Conservation (phyloP, 106 monocot species). For the Platanthera guangdongensis region DNA sequence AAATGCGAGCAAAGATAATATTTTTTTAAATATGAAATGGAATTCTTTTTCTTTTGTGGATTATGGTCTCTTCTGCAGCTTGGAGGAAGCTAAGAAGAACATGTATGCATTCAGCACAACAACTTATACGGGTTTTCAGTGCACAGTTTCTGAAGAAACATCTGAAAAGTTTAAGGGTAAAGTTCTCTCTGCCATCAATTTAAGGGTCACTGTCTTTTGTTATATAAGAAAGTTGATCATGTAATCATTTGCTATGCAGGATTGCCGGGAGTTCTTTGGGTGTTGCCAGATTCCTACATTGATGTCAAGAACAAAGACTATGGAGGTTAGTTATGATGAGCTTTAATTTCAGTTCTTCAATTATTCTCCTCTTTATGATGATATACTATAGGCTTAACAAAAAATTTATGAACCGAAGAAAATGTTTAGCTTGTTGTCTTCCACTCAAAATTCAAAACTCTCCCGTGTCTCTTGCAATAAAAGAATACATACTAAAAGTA, state of each 20-base stretch:
- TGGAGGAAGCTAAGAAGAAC: constrained; percentile 98
- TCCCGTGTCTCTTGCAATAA: neutral
- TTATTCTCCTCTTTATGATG: no score
- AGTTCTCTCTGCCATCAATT: neutral
- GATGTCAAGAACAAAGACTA: constrained; percentile 22
- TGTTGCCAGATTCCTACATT: constrained; percentile 95
- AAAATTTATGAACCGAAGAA: neutral
- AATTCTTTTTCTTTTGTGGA: neutral
- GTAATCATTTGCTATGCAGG: constrained; percentile 30
- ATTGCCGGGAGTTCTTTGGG: constrained; percentile 96
- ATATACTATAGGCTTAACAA: no score
- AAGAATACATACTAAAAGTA: neutral
- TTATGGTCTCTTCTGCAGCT: constrained; percentile 31
- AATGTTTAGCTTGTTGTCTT: no score
- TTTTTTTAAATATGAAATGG: neutral
- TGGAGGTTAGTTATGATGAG: no score
- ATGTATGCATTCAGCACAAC: constrained; percentile 99
- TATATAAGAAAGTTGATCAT: neutral
- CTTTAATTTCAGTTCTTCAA: no score
- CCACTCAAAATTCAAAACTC: neutral
- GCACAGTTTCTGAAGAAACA: constrained; percentile 84
- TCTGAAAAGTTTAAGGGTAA: constrained; percentile 96
- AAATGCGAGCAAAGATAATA: neutral
- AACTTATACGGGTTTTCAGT: constrained; percentile 95
- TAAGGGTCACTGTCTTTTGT: constrained; percentile 1